These are phyloP conservation scores for Nyssa sinensis DNA, from an alignment of 148 eudicot genomes.

Conservation along the genomic window DNA sequence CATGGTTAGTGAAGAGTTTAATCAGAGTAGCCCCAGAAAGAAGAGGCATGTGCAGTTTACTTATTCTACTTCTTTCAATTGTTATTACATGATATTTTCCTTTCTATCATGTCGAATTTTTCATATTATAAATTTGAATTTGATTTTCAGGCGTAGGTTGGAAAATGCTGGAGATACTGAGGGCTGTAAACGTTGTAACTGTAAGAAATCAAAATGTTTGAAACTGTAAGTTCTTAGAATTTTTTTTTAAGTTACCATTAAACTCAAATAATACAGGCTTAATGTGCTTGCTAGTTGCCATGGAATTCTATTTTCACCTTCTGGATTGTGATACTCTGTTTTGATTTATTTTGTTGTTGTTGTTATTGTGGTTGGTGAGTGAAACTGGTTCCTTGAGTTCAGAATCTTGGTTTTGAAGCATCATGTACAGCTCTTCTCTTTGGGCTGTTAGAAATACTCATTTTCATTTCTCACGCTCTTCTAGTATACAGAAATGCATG, in stretches of 20 bases:
- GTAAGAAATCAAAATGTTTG: conserved; percentile 96
- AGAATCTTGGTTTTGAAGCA: no score
- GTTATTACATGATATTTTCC: background rate
- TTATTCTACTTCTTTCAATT: no score
- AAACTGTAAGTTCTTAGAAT: conserved; percentile 71
- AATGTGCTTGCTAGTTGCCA: background rate
- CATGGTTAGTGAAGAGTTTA: conserved; percentile 41
- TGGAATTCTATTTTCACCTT: background rate
- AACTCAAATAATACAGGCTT: background rate
- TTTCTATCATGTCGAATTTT: conserved; percentile 11
- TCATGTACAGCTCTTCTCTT: no score
- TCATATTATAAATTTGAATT: conserved; percentile 7
- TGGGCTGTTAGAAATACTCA: no score
- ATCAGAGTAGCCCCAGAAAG: conserved; percentile 67
- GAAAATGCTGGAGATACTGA: conserved; percentile 61
- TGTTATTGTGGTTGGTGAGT: no score
- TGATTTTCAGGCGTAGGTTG: conserved; percentile 55
- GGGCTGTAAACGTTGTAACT: conserved; percentile 89
- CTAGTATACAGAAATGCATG: no score
- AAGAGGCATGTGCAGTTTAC: conserved; percentile 63
- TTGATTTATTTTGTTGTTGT: background rate
- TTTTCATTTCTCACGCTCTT: no score
- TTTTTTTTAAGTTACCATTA: background rate
- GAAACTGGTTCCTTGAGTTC: no score
- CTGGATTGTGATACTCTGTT: background rate